phyloP scores from a whole-genome alignment of 148 eudicot genomes.

The Rhododendron molle region DNA sequence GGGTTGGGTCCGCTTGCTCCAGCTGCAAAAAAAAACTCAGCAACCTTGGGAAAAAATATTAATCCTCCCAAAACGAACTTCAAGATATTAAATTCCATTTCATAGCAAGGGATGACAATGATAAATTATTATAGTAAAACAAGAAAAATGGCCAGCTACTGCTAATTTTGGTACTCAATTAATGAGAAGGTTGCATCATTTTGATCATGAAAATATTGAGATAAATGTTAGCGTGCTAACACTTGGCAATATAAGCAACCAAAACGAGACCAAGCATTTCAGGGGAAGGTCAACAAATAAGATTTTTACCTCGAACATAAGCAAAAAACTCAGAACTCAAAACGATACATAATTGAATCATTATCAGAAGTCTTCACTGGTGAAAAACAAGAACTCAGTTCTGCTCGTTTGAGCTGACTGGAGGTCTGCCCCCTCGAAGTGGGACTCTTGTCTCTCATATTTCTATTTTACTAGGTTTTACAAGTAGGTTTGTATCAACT shows the following conservation, averaged over 20 bases:
- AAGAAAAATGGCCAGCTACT: neutral
- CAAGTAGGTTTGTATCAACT: neutral
- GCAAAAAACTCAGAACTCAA: neutral
- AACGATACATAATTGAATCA: neutral
- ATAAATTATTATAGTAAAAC: neutral
- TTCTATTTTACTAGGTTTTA: neutral
- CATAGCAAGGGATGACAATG: neutral
- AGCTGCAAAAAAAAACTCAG: neutral
- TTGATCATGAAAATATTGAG: neutral
- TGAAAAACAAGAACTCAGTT: neutral
- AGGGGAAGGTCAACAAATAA: neutral
- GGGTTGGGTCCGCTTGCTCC: neutral
- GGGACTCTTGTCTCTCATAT: neutral
- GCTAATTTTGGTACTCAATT: neutral
- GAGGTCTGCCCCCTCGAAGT: neutral
- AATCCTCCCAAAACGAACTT: neutral
- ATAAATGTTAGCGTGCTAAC: neutral
- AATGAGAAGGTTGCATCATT: neutral
- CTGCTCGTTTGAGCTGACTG: neutral
- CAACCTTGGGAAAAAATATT: neutral
- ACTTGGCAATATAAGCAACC: neutral
- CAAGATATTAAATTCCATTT: neutral
- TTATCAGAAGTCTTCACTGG: neutral
- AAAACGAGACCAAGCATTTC: neutral
- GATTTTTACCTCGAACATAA: neutral